A percentile compares a stretch with the other conserved stretches of the same genome.
phyloP scores from a whole-genome alignment of 2,329 filamentous ascomycete species.

The Cercospora sp. region DNA sequence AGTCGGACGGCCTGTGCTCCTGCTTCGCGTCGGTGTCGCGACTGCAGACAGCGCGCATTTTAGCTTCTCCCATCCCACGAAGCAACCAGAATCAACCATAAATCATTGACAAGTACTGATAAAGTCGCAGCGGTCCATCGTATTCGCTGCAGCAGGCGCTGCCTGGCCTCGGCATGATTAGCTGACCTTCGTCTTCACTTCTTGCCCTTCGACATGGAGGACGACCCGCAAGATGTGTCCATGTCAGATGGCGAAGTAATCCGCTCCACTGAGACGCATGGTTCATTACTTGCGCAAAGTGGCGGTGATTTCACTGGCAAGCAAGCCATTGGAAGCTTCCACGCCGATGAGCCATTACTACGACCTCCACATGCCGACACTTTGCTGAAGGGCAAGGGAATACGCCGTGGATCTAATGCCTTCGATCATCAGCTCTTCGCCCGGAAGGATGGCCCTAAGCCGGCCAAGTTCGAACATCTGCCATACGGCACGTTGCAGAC shows the following conservation, averaged over 20 bases:
- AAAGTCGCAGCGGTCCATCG: not conserved
- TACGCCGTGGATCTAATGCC: slow-evolving; percentile 20
- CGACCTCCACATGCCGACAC: slow-evolving; percentile 14
- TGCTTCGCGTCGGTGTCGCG: not conserved
- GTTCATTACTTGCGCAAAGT: slow-evolving; percentile 19
- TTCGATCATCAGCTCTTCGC: slow-evolving; percentile 25
- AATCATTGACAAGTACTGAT: not conserved
- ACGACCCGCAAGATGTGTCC: slow-evolving; percentile 25
- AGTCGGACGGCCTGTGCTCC: not conserved
- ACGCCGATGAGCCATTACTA: slow-evolving; percentile 4
- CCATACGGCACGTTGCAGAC: slow-evolving; percentile 44
- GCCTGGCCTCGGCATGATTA: not conserved
- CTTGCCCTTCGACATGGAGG: slow-evolving; percentile 13
- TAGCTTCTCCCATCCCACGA: not conserved
- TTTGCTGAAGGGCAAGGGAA: slow-evolving; percentile 30
- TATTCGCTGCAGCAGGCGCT: not conserved
- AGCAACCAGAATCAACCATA: not conserved
- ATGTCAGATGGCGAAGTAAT: slow-evolving; percentile 34
- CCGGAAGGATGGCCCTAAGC: slow-evolving; percentile 31
- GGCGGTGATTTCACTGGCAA: slow-evolving; percentile 8
- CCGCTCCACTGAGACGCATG: slow-evolving; percentile 17
- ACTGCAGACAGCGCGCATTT: not conserved
- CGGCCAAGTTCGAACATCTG: slow-evolving; percentile 39
- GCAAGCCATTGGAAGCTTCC: slow-evolving; percentile 13
- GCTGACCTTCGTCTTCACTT: not conserved